Percentiles rank a stretch among this genome's conserved stretches.
Conservation (phyloP, 1,284 basidiomycete species). For the Boletellus dicymbophilus region DNA sequence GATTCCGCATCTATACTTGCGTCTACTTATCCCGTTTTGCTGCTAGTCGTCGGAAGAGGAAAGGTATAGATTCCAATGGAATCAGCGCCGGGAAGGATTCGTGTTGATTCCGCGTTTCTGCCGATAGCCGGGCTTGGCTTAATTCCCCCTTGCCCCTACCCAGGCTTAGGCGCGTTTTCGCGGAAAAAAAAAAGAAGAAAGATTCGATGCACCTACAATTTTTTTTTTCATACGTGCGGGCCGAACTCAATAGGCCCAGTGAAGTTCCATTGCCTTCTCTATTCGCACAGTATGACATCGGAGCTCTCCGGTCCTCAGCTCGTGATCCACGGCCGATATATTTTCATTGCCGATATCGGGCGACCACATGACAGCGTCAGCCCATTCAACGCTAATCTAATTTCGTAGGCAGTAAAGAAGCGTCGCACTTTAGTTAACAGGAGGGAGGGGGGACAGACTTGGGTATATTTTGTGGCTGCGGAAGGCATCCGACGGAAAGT, state of each 20-base stretch:
- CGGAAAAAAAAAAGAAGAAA: too few relatives aligned
- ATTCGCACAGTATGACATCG: too few relatives aligned
- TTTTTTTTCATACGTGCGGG: too few relatives aligned
- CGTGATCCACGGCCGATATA: too few relatives aligned
- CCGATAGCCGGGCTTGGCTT: not conserved
- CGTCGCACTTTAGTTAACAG: constrained; percentile 2
- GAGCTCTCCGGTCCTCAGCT: too few relatives aligned
- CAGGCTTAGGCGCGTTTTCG: too few relatives aligned
- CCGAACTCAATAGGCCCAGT: too few relatives aligned
- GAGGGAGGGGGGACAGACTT: not conserved
- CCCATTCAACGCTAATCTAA: not conserved
- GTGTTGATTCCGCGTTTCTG: not conserved
- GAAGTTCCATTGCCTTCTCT: too few relatives aligned
- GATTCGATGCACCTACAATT: too few relatives aligned
- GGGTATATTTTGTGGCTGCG: constrained; percentile 12
- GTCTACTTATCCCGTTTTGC: constrained; percentile 3
- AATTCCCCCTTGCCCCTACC: not conserved
- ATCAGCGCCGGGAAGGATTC: not conserved
- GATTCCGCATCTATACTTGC: not conserved
- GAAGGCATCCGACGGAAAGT: constrained; percentile 2
- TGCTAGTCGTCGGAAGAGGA: not conserved
- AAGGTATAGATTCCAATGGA: not conserved
- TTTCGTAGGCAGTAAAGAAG: not conserved
- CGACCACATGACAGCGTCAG: constrained; percentile 3
- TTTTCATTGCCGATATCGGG: not conserved